These are phyloP conservation scores for Paramecium tetraurelia DNA, from an alignment of 73 alveolate genomes.

Conservation along the genomic window DNA sequence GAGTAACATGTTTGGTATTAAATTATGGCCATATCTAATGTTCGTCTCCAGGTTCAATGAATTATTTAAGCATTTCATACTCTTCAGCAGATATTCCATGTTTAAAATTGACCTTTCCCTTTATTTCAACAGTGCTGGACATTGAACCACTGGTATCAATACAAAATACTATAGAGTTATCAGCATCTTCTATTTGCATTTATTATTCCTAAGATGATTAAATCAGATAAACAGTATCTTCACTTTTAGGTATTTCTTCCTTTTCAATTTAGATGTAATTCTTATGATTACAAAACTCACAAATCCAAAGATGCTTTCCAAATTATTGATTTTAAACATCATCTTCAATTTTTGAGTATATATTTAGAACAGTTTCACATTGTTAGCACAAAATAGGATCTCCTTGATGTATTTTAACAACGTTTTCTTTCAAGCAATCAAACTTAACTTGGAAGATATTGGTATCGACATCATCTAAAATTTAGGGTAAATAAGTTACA, in stretches of 20 bases:
- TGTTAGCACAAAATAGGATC: constrained; percentile 80
- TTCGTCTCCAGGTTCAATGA: constrained; percentile 67
- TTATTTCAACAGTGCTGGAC: constrained; percentile 81
- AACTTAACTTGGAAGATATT: constrained; percentile 71
- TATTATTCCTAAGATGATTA: constrained; percentile 66
- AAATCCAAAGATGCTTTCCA: constrained; percentile 55
- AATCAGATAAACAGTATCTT: constrained; percentile 65
- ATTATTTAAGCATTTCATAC: constrained; percentile 67
- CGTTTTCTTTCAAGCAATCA: constrained; percentile 66
- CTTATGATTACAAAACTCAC: constrained; percentile 72
- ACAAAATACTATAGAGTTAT: constrained; percentile 75
- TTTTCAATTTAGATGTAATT: constrained; percentile 63
- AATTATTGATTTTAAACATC: neutral
- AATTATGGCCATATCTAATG: constrained; percentile 65
- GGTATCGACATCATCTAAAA: constrained; percentile 67
- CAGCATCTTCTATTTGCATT: constrained; percentile 19
- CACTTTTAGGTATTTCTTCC: constrained; percentile 73
- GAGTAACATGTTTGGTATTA: constrained; percentile 68
- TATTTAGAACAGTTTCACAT: constrained; percentile 81
- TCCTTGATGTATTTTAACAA: constrained; percentile 64
- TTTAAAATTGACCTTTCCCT: constrained; percentile 76
- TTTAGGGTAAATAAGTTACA: neutral
- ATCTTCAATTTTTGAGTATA: constrained; percentile 64
- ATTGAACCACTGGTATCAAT: constrained; percentile 92
- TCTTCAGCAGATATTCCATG: constrained; percentile 66